Evolutionary conservation across 805 yeast species (phyloP).

Genomic region (Debaryomyces tyrocola): DNA sequence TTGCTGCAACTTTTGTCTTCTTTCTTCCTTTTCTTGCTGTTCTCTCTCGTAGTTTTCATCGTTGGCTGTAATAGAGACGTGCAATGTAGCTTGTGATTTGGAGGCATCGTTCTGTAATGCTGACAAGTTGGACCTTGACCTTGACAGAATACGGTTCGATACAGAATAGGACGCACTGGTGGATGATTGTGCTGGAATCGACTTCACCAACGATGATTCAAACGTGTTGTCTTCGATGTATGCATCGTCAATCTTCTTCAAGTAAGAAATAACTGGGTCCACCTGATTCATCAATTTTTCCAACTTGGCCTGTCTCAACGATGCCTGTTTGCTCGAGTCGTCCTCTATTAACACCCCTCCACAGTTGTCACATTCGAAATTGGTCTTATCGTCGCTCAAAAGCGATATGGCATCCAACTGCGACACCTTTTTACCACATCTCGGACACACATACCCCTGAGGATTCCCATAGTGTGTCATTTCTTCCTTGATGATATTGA

Average conservation of each 20-base stretch:
- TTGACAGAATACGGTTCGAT: conserved; percentile 40
- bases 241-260: conserved; percentile 54
- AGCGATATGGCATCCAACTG: conserved; percentile 86
- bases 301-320: conserved; percentile 75
- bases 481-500: conserved; percentile 74
- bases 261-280: conserved; percentile 79
- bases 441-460: conserved; percentile 89
- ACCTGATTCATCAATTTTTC: conserved; percentile 86
- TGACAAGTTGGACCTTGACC: conserved; percentile 30
- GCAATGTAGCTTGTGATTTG: conserved; percentile 79
- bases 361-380: conserved; percentile 84
- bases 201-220: conserved; percentile 62
- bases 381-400: conserved; percentile 74
- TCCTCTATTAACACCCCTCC: conserved; percentile 79
- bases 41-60: conserved; percentile 75
- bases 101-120: conserved; percentile 50
- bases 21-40: conserved; percentile 62
- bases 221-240: conserved; percentile 41
- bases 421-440: conserved; percentile 77
- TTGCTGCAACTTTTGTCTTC: conserved; percentile 73
- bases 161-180: conserved; percentile 70
- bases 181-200: conserved; percentile 80
- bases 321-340: conserved; percentile 80
- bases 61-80: conserved; percentile 84
- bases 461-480: conserved; percentile 84